These are phyloP conservation scores for Nyctanthes arbortristis DNA, from an alignment of 257 asterid species.

Conservation along the genomic window DNA sequence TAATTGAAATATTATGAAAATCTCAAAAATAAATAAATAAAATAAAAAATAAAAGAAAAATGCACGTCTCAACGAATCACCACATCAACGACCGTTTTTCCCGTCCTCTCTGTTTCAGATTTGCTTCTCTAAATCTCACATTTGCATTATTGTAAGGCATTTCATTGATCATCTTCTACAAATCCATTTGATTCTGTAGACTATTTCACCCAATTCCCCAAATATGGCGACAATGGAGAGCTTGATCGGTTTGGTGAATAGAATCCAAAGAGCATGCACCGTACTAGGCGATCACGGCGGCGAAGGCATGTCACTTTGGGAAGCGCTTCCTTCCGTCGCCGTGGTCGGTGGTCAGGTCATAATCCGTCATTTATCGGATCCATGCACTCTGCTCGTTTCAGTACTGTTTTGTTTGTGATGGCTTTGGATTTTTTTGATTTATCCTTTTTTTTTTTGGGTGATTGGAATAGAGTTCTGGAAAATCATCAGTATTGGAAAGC, in stretches of 20 bases:
- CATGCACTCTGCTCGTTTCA: background rate
- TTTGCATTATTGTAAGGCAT: conserved; percentile 16
- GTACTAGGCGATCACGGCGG: conserved; percentile 99
- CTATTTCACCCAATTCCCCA: background rate
- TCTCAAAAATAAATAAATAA: background rate
- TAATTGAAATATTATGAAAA: no score
- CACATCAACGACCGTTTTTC: conserved; percentile 36
- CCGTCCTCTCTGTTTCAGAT: conserved; percentile 20
- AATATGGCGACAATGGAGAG: conserved; percentile 92
- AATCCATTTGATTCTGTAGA: conserved; percentile 18
- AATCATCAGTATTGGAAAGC: conserved; percentile 95
- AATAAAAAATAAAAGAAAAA: no score
- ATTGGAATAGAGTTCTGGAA: conserved; percentile 78
- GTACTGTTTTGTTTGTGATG: background rate
- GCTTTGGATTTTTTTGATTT: background rate
- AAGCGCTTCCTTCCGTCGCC: conserved; percentile 98
- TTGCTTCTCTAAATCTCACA: background rate
- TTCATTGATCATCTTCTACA: conserved; percentile 24
- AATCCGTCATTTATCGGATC: background rate
- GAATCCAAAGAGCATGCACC: conserved; percentile 94
- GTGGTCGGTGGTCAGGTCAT: conserved; percentile 99
- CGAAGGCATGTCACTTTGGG: conserved; percentile 97
- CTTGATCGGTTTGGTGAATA: conserved; percentile 89
- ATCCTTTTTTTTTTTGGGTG: conserved; percentile 10
- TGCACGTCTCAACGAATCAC: background rate